Base-by-base conservation (phyloP, 805 yeast genomes). In the Wickerhamiella musiphila region DNA sequence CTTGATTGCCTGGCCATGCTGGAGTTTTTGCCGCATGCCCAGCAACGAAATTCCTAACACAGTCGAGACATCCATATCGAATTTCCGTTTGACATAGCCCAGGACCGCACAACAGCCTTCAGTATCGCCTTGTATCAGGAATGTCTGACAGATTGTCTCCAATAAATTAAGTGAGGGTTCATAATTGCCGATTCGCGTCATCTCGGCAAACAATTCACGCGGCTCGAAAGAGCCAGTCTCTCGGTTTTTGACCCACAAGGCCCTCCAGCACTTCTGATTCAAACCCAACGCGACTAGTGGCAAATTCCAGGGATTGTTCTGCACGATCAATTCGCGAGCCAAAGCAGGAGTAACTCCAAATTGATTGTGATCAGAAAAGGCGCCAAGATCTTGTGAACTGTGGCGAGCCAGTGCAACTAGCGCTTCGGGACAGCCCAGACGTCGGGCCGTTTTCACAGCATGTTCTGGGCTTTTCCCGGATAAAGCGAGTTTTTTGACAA, bases 181-280 rank as follows among this genome's bases (percentile, higher is more conserved):
- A 18, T 27, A 33, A 13, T 27, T 31, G 1, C 22, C 25, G 2
- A n/a, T 19, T 5, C 6, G 6, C 15, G 31, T 6, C 39, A 33
- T 36, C 4, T 2, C 9, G 5, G 7, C 31, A 14, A 36, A 27
- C 7, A 33, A 27, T 4, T 28, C 25, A 5, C 33, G 33, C 7
- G 29, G 6, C 14, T 28, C 14, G 4, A 17, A 6, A 6, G 16
- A 26, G 23, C 12, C 15, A 5, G 12, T 10, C 18, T 3, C 16
- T 9, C 32, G 31, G n/a, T 25, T n/a, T 3, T 15, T 14, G 8
- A 18, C 22, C 43, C 43, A 40, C n/a, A 40, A 15, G 7, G 24
- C 24, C 21, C 29, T 26, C 41, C 43, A 39, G 25, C 33, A 29
- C 15, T 17, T n/a, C n/a, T 40, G 35, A 24, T 34, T 28, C 2